Conservation (phyloP, 345 rosid species). For the Corymbia maculata region DNA sequence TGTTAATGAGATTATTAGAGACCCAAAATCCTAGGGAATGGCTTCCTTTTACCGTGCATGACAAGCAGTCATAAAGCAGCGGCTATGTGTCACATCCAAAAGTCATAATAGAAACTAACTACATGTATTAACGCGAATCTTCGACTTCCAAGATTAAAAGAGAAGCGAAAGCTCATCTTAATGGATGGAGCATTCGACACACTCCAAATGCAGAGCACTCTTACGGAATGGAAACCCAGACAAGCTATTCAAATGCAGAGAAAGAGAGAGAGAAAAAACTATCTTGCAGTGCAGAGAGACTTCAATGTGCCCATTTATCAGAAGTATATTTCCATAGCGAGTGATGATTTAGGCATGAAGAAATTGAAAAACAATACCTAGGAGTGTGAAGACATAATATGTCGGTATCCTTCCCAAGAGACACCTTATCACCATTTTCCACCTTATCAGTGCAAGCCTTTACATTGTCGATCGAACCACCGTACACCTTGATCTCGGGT, state of each 20-base stretch:
- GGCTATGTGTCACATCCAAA: not conserved
- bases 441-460: constrained; percentile 62
- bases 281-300: not conserved
- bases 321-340: not conserved
- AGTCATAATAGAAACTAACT: not conserved
- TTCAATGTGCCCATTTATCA: not conserved
- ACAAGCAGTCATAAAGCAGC: not conserved
- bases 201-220: not conserved
- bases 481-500: constrained; percentile 74
- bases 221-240: not conserved
- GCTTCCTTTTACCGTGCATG: not conserved
- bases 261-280: not conserved
- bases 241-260: not conserved
- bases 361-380: constrained; percentile 30
- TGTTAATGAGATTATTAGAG: not conserved
- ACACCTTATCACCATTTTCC: constrained; percentile 61
- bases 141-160: not conserved
- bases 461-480: constrained; percentile 83
- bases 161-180: not conserved
- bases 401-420: constrained; percentile 40
- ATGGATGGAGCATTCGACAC: not conserved
- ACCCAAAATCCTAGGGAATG: not conserved
- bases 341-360: not conserved
- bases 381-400: constrained; percentile 83
- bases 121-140: too few relatives aligned